These are phyloP conservation scores for Quercus gilva DNA, from an alignment of 306 rosid species.

Conservation along the genomic window DNA sequence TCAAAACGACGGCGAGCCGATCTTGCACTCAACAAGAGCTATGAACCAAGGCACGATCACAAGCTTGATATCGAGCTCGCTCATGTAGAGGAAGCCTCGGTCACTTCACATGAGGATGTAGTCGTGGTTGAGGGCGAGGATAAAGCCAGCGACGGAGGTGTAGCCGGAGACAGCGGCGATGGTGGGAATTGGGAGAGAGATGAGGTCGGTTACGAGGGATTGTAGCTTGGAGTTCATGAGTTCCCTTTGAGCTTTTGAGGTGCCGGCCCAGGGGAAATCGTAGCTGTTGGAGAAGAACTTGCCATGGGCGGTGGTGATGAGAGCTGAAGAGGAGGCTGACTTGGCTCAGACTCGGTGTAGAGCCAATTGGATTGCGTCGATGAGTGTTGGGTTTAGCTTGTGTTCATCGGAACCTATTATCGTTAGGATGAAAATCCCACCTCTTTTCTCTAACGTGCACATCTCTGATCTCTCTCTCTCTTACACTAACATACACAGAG, in stretches of 20 bases:
- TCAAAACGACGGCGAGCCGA: slow-evolving; percentile 45
- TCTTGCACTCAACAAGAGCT: slow-evolving; percentile 40
- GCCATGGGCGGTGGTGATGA: slow-evolving; percentile 84
- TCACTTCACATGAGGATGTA: slow-evolving; percentile 64
- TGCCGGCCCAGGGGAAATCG: slow-evolving; percentile 53
- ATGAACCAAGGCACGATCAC: slow-evolving; percentile 53
- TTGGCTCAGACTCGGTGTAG: slow-evolving; percentile 49
- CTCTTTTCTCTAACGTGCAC: slow-evolving; percentile 71
- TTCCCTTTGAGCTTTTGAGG: background rate
- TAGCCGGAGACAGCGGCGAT: slow-evolving; percentile 69
- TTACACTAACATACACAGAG: too few relatives aligned
- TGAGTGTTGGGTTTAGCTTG: slow-evolving; percentile 66
- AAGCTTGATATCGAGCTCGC: slow-evolving; percentile 64
- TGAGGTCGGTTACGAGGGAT: slow-evolving; percentile 46
- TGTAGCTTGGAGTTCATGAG: slow-evolving; percentile 37
- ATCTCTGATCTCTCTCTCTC: slow-evolving; percentile 13
- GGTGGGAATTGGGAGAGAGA: slow-evolving; percentile 73
- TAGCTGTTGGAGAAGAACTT: slow-evolving; percentile 89
- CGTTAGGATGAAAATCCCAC: slow-evolving; percentile 60
- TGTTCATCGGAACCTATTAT: slow-evolving; percentile 62
- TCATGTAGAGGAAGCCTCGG: slow-evolving; percentile 79
- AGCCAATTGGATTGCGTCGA: slow-evolving; percentile 47
- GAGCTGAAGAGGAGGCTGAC: slow-evolving; percentile 42
- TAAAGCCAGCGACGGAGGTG: slow-evolving; percentile 63
- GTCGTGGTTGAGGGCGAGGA: slow-evolving; percentile 66